Evolutionary conservation across 176 grass and related monocot species (phyloP).

Genomic region (Saccharum officinarum): DNA sequence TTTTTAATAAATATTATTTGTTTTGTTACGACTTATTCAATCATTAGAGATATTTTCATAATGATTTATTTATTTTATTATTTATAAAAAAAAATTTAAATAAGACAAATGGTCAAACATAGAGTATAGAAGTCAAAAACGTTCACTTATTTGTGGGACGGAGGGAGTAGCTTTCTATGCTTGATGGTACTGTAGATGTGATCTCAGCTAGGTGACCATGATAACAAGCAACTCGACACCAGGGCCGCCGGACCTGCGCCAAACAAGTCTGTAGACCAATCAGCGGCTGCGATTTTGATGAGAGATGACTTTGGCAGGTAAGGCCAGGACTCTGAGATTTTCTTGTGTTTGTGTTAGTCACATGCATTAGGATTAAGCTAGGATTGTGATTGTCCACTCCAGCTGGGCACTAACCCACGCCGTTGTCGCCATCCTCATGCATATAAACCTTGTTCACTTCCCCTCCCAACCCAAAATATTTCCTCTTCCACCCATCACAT

Average conservation of each 20-base stretch:
- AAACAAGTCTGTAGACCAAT: background rate
- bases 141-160: no score
- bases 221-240: background rate
- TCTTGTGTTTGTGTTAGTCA: constrained; percentile 12
- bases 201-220: background rate
- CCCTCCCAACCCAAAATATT: no score
- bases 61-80: no score
- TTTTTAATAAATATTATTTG: no score
- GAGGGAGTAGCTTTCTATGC: background rate
- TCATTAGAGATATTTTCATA: no score
- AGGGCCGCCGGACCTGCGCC: background rate
- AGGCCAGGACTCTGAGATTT: background rate
- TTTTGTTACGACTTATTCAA: no score
- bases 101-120: no score
- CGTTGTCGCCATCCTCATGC: background rate
- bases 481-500: no score
- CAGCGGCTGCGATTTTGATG: background rate
- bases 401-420: background rate
- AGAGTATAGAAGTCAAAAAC: no score
- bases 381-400: constrained; percentile 3
- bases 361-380: constrained; percentile 2
- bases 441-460: no score
- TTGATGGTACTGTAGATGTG: background rate
- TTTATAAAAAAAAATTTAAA: no score
- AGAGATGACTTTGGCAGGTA: background rate